Base-by-base conservation (phyloP, 257 asterid genomes). In the Penstemon barbatus region DNA sequence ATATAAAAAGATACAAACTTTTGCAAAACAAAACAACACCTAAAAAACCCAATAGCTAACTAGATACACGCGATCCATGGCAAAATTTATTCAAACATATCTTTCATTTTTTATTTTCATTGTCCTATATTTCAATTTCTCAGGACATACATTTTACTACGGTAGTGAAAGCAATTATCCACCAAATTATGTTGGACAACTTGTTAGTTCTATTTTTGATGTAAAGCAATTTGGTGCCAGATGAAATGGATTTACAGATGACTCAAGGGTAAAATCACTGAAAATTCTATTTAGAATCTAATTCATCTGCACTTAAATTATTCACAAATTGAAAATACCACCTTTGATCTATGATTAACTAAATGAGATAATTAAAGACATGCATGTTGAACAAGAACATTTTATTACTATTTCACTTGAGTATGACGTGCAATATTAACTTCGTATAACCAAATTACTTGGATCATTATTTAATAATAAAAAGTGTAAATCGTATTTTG, bases 231-330 rank as follows among this genome's bases (percentile, higher is more conserved):
- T 48, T 19, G 79, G 79, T 33, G 79, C 79, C 37, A 57, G 37
- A 41, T 75, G 75, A 4, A 60, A 75, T 44, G 79, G 79, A 7
- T 4, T 37, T 8, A 63, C 75, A n/a, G 13, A 75, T 11, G 79
- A 75, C 33, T 13, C 59, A 8, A 3, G 13, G 79, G 79, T 69
- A 59, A 59, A 50, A 1, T n/a, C 1, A 46, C 1, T 46, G 0
- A 3, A 46, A 25, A 25, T 7, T 7, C 11, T 46, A 9, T 5
- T n/a, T 46, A 46, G 1, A 46, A 7, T 46, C 2, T 0, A 10
- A 46, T 7, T 46, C 11, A 25, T 46, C 8, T 7, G 5, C 1
- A 46, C 3, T 6, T 46, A 7, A 7, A 46, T 46, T 7, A 46
- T 46, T 7, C 8, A 4, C 0, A 52, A 52, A 52, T 2, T 4